Base-by-base conservation (phyloP, 176 grass and related monocot species). In the Paspalum notatum region DNA sequence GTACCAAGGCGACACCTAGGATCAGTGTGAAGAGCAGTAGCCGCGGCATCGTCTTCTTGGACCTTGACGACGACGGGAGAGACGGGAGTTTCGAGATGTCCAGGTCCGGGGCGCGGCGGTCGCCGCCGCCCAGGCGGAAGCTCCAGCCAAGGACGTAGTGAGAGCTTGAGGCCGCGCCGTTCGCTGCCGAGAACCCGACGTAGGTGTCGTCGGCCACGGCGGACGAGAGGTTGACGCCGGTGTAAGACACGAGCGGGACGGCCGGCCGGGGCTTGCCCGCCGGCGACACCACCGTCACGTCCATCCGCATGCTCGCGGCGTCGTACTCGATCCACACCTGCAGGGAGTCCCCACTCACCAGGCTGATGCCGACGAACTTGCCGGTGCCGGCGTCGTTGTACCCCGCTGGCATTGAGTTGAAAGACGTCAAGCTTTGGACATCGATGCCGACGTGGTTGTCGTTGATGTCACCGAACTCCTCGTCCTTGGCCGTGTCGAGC, bases 101-200 rank as follows among this genome's bases (percentile, higher is more conserved):
- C 14, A 71, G 45, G 68, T 71, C 68, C 68, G 68, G 14, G 8
- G 68, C 68, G 68, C 68, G 22, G 22, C n/a, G n/a, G n/a, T n/a
- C n/a, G n/a, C 68, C 68, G 68, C 74, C 83, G 11, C 87, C 75
- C 17, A 89, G 73, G 54, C 62, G 81, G 50, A 94, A 94, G 12
- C 88, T 91, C 91, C 91, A 94, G 53, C 85, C 91, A 15, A 88
- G 66, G 3, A 94, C 76, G 74, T 83, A 94, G 78, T 94, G 89
- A 37, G 55, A 71, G 68, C 79, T 75, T 15, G 83, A 32, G 26
- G 77, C 85, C 8, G 82, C 77, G 32, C 91, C 91, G 4, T 84
- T 94, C 20, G 91, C 81, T 3, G 79, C 77, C 0, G 91, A 83
- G 82, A 94, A 94, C 38, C 91, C 89, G 14, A 88, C 79, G 24